Percentiles rank a stretch among this genome's conserved stretches.
Evolutionary conservation across 352 stramenopile species (phyloP).

Genomic region (Pythium phragmiticola): DNA sequence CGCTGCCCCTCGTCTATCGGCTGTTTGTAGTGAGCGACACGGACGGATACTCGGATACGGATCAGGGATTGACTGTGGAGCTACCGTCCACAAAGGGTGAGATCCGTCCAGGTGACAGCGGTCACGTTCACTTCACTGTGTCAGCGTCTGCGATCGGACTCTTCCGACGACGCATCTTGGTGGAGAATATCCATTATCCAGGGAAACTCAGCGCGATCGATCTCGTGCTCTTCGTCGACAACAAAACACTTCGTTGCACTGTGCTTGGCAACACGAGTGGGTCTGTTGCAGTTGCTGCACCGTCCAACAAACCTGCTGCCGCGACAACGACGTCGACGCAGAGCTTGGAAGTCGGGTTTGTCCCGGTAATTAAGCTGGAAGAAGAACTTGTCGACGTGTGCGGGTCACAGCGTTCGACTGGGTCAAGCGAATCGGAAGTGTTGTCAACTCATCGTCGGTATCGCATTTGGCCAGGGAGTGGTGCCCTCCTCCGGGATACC

Average conservation of each 20-base stretch:
- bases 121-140: constrained; percentile 57
- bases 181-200: constrained; percentile 84
- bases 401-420: constrained; percentile 1
- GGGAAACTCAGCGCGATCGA: constrained; percentile 79
- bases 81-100: constrained; percentile 74
- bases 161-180: constrained; percentile 75
- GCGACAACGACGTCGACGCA: background rate
- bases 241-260: constrained; percentile 49
- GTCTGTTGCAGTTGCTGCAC: background rate
- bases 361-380: constrained; percentile 76
- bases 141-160: constrained; percentile 71
- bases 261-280: constrained; percentile 12
- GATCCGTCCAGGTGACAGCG: constrained; percentile 56
- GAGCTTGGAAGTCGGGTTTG: constrained; percentile 49
- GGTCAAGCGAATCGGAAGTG: constrained; percentile 31
- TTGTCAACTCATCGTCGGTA: constrained; percentile 42
- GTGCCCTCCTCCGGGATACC: constrained; percentile 22
- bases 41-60: constrained; percentile 78
- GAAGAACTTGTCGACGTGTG: constrained; percentile 38
- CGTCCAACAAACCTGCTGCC: background rate
- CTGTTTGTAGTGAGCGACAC: constrained; percentile 63
- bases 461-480: constrained; percentile 43
- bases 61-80: constrained; percentile 64
- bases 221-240: constrained; percentile 83
- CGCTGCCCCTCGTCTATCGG: constrained; percentile 69